phyloP scores from a whole-genome alignment of 2,329 filamentous ascomycete genomes.

The Macrophomina tecta region DNA sequence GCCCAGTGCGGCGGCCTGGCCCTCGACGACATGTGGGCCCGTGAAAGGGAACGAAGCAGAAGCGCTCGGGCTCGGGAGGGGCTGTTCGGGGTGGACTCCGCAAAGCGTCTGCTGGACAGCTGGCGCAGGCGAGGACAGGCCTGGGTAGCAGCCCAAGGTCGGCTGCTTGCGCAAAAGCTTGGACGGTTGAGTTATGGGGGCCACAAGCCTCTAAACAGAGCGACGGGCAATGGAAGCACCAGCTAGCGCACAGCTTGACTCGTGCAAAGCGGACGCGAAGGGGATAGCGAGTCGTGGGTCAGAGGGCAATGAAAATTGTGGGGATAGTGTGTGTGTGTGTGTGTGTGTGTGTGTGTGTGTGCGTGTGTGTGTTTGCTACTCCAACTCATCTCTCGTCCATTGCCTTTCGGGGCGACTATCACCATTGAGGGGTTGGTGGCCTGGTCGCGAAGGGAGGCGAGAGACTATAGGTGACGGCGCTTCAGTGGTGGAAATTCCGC shows the following conservation, averaged over 20 bases:
- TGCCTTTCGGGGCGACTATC: slow-evolving; percentile 1
- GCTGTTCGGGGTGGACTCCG: slow-evolving; percentile 18
- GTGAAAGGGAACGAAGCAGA: background rate
- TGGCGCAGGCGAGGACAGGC: slow-evolving; percentile 7
- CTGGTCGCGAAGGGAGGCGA: background rate
- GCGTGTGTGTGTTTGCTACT: background rate
- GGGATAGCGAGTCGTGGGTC: slow-evolving; percentile 2
- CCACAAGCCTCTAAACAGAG: background rate
- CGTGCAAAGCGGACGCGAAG: slow-evolving; percentile 22
- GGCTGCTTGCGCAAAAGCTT: slow-evolving; percentile 11
- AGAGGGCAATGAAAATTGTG: slow-evolving; percentile 17
- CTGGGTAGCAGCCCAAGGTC: background rate
- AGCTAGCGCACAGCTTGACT: slow-evolving; percentile 4
- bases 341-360: background rate
- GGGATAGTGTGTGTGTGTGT: background rate
- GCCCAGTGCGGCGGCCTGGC: slow-evolving; percentile 1
- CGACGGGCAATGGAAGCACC: slow-evolving; percentile 4
- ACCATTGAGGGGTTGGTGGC: background rate
- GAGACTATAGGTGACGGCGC: slow-evolving; percentile 11
- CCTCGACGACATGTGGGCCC: background rate
- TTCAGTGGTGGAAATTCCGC: slow-evolving; percentile 18
- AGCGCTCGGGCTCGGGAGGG: slow-evolving; percentile 2
- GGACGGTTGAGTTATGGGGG: slow-evolving; percentile 8
- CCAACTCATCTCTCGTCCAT: slow-evolving; percentile 17
- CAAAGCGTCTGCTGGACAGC: background rate